Percentiles rank a stretch among this genome's conserved stretches.
These are phyloP conservation scores for Eucalyptus virginea DNA, from an alignment of 345 rosid genomes.

Conservation along the genomic window DNA sequence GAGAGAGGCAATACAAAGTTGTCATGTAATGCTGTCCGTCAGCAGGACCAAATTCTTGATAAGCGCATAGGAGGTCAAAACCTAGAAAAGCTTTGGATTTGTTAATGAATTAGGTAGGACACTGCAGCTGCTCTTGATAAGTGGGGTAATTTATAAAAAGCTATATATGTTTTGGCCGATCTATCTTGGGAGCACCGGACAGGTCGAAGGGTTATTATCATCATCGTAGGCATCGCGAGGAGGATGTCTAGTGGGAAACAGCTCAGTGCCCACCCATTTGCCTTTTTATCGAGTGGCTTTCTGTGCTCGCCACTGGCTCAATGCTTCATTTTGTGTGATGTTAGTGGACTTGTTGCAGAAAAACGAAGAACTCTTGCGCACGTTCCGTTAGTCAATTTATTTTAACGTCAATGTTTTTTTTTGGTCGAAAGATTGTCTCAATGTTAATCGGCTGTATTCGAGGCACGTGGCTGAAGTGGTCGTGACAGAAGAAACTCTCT, in stretches of 20 bases:
- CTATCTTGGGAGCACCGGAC: background rate
- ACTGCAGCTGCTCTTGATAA: background rate
- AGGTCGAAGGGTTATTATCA: background rate
- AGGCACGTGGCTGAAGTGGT: background rate
- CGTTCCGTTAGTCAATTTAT: background rate
- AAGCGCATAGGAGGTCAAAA: background rate
- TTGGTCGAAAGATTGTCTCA: background rate
- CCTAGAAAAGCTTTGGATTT: background rate
- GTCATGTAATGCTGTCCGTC: background rate
- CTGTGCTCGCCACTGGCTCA: background rate
- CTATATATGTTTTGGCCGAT: background rate
- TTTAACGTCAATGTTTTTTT: background rate
- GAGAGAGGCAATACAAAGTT: background rate
- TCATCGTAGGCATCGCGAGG: background rate
- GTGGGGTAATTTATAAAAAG: background rate
- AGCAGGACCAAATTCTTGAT: background rate
- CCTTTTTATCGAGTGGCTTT: background rate
- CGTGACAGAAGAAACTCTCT: background rate
- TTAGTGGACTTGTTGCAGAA: background rate
- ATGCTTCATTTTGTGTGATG: background rate
- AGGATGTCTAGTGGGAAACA: background rate
- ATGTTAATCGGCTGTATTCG: background rate
- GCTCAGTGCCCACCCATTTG: background rate
- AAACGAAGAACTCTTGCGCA: background rate
- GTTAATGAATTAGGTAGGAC: background rate